Conservation (phyloP, 2,329 filamentous ascomycete genomes). For the Sordariomycetes sp. region DNA sequence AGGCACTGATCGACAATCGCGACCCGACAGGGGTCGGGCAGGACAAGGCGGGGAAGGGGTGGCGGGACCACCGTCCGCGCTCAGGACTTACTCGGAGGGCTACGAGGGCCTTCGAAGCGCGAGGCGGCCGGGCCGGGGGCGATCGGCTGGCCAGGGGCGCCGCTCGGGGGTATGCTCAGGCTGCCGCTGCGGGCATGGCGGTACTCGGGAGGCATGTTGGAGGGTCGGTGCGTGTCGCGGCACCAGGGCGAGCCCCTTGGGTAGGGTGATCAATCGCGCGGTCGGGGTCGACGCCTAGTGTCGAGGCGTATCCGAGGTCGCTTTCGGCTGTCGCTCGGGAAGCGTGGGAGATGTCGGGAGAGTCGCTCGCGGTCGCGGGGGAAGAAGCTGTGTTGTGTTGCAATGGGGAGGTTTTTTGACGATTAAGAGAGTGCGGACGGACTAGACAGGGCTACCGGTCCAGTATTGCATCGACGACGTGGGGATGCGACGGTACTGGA, state of each 20-base stretch:
- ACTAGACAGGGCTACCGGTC: not conserved
- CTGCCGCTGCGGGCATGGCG: constrained; percentile 45
- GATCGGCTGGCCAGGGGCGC: constrained; percentile 12
- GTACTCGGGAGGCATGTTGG: constrained; percentile 26
- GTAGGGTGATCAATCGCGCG: not conserved
- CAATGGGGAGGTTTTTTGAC: not conserved
- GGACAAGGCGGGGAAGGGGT: constrained; percentile 1
- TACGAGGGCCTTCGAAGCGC: constrained; percentile 46
- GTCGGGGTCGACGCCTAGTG: not conserved
- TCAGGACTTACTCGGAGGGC: constrained; percentile 45
- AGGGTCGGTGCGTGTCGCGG: not conserved
- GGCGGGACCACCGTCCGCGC: not conserved
- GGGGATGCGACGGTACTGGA: not conserved
- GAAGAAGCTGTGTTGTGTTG: not conserved
- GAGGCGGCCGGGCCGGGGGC: constrained; percentile 12
- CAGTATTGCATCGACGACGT: not conserved
- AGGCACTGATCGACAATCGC: not conserved
- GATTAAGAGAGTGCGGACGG: not conserved
- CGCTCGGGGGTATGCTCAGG: constrained; percentile 30
- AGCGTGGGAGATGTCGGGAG: not conserved
- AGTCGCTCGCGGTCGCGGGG: not conserved
- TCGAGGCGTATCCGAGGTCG: not conserved
- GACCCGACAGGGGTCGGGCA: not conserved
- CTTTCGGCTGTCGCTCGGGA: not conserved
- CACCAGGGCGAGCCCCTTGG: not conserved